phyloP scores from a whole-genome alignment of 2,329 filamentous ascomycete species.

The Akanthomyces lecanii region DNA sequence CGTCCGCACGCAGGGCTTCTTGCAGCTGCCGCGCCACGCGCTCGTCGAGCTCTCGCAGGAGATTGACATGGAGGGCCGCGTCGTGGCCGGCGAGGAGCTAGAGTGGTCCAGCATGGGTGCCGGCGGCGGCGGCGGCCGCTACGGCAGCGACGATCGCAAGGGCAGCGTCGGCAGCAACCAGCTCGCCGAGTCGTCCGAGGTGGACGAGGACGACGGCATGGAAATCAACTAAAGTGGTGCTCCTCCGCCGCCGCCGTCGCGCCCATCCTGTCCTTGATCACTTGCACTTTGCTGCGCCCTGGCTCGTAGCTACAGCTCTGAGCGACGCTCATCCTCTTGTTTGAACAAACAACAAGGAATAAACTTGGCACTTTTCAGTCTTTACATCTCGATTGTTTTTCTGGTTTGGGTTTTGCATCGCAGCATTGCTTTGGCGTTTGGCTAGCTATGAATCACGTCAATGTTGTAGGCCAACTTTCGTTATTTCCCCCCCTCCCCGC shows the following conservation, averaged over 20 bases:
- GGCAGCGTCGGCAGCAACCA: constrained; percentile 57
- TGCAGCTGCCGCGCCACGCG: constrained; percentile 70
- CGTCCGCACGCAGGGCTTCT: constrained; percentile 83
- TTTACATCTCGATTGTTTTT: neutral
- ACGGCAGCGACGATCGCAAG: constrained; percentile 46
- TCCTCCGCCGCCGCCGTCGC: neutral
- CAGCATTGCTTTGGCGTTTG: constrained; percentile 10
- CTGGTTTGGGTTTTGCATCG: constrained; percentile 10
- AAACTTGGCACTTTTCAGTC: neutral
- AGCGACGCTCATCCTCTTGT: neutral
- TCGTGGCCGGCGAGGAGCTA: constrained; percentile 83
- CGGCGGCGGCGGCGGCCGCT: constrained; percentile 31
- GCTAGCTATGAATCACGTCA: constrained; percentile 3
- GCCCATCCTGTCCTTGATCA: neutral
- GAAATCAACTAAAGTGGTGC: constrained; percentile 42
- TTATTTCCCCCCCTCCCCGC: neutral
- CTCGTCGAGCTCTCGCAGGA: constrained; percentile 91
- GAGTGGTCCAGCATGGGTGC: constrained; percentile 47
- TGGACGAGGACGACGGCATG: constrained; percentile 60
- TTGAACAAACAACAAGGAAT: neutral
- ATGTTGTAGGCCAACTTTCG: neutral
- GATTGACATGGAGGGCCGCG: constrained; percentile 86
- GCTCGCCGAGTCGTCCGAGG: constrained; percentile 53
- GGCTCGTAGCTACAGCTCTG: neutral
- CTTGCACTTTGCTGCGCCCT: neutral